Evolutionary conservation across 768 basidiomycete genomes (phyloP).

Genomic region (Serendipita vermifera): DNA sequence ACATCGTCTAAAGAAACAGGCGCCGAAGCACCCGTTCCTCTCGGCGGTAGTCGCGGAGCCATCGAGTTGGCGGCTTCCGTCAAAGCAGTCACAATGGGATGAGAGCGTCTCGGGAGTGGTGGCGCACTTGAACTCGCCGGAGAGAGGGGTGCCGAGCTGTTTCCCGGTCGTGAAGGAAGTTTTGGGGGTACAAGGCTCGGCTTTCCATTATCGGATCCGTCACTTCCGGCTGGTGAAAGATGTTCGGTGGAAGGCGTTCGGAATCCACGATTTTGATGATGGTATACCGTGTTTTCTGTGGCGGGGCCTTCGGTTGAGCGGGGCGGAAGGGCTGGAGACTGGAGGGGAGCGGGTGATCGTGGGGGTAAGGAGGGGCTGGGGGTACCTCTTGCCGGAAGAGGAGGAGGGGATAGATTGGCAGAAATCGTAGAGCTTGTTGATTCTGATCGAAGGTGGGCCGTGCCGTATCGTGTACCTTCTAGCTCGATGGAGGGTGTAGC

Average conservation of each 20-base stretch:
- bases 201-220: too few species aligned
- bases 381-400: background rate
- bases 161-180: slow-evolving; percentile 4
- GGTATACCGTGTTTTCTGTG: background rate
- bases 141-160: background rate
- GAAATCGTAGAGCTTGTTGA: too few species aligned
- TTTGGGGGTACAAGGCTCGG: background rate
- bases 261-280: background rate
- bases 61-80: background rate
- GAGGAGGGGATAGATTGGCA: background rate
- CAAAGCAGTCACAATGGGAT: background rate
- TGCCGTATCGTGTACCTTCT: too few species aligned
- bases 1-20: background rate
- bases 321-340: background rate
- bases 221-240: too few species aligned
- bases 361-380: background rate
- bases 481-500: too few species aligned
- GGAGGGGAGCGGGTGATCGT: background rate
- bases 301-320: background rate
- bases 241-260: background rate
- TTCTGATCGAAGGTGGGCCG: too few species aligned
- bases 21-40: background rate
- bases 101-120: slow-evolving; percentile 6
- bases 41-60: background rate
- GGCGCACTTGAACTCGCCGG: background rate